Evolutionary conservation across 1,284 basidiomycete species (phyloP).

Genomic region (Moniliophthora roreri): DNA sequence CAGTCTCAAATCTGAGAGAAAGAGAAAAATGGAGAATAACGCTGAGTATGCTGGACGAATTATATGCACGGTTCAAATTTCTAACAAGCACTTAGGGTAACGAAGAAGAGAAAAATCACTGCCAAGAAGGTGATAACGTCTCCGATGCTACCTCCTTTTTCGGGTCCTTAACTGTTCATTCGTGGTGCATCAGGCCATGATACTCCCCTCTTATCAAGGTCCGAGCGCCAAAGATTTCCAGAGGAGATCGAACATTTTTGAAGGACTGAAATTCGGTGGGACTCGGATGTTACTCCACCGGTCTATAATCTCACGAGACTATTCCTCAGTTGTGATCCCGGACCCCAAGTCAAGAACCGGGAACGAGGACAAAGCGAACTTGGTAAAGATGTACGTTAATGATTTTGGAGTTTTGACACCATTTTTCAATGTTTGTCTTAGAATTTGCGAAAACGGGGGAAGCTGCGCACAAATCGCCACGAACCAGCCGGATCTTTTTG

Average conservation of each 20-base stretch:
- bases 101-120: slow-evolving; percentile 60
- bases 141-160: not conserved
- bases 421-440: slow-evolving; percentile 27
- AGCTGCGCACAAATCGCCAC: slow-evolving; percentile 64
- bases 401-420: not conserved
- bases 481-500: slow-evolving; percentile 44
- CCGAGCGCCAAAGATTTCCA: slow-evolving; percentile 58
- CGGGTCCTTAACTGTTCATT: not conserved
- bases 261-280: slow-evolving; percentile 78
- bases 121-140: slow-evolving; percentile 48
- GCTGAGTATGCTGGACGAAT: slow-evolving; percentile 38
- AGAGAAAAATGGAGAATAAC: slow-evolving; percentile 68
- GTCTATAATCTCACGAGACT: not conserved
- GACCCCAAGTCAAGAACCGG: slow-evolving; percentile 72
- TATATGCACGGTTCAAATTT: slow-evolving; percentile 4
- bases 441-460: slow-evolving; percentile 80
- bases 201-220: slow-evolving; percentile 68
- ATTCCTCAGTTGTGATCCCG: slow-evolving; percentile 65
- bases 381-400: slow-evolving; percentile 59
- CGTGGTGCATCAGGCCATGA: slow-evolving; percentile 41
- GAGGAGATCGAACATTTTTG: slow-evolving; percentile 66
- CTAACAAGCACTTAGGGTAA: slow-evolving; percentile 34
- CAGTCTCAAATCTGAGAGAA: slow-evolving; percentile 57
- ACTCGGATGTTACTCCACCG: slow-evolving; percentile 3
- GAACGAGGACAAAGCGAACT: slow-evolving; percentile 63